Percentiles rank a stretch among this genome's conserved stretches.
Evolutionary conservation across 2,329 filamentous ascomycete species (phyloP).

Genomic region (Cytospora chrysosperma): DNA sequence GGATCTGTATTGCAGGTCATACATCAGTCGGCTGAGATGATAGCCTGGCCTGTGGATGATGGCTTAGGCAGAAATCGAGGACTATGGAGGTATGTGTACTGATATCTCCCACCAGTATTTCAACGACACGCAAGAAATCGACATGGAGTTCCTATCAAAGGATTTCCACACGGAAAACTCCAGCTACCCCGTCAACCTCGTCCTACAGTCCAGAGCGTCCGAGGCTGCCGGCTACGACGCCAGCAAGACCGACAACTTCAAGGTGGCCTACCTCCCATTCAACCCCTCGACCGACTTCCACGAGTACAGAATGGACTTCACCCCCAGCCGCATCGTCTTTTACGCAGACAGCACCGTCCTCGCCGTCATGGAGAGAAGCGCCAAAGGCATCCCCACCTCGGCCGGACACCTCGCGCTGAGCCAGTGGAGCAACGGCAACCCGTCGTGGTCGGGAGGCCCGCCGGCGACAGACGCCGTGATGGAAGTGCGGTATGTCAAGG

Average conservation of each 20-base stretch:
- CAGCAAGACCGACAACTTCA: slow-evolving; percentile 56
- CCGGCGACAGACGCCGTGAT: slow-evolving; percentile 61
- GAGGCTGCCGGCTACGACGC: slow-evolving; percentile 62
- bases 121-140: slow-evolving; percentile 78
- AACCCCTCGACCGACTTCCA: slow-evolving; percentile 65
- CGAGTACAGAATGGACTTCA: slow-evolving; percentile 79
- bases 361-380: slow-evolving; percentile 53
- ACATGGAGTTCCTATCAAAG: slow-evolving; percentile 74
- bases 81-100: slow-evolving; percentile 14
- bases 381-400: slow-evolving; percentile 54
- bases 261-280: slow-evolving; percentile 61
- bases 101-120: slow-evolving; percentile 55
- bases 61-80: no score
- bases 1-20: background rate
- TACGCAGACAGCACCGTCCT: slow-evolving; percentile 64
- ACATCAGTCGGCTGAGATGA: background rate
- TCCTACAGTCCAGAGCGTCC: slow-evolving; percentile 68
- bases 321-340: slow-evolving; percentile 61
- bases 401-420: slow-evolving; percentile 68
- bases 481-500: slow-evolving; percentile 68
- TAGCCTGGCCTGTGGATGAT: background rate
- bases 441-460: slow-evolving; percentile 69
- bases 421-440: slow-evolving; percentile 78
- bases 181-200: slow-evolving; percentile 66
- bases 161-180: slow-evolving; percentile 54